phyloP scores from a whole-genome alignment of 306 rosid genomes.

The Casuarina cunninghamiana region DNA sequence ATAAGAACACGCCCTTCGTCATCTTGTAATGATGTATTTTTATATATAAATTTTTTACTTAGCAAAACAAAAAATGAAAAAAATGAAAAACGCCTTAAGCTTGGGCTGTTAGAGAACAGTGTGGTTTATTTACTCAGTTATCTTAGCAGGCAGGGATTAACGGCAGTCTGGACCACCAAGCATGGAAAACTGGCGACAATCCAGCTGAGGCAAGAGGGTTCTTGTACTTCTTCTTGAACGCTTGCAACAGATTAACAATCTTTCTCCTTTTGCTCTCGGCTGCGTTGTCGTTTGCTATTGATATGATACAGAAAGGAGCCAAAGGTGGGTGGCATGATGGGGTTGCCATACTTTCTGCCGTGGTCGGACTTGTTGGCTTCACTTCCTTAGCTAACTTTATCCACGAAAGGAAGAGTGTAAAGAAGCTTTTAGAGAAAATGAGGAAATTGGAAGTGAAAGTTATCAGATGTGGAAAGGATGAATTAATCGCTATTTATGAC shows the following conservation, averaged over 20 bases:
- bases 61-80: too few relatives aligned
- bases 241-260: conserved; percentile 35
- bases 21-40: too few relatives aligned
- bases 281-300: conserved; percentile 42
- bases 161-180: conserved; percentile 9
- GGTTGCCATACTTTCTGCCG: conserved; percentile 39
- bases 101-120: background rate
- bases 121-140: background rate
- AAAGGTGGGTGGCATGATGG: conserved; percentile 69
- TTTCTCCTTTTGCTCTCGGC: conserved; percentile 41
- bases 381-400: conserved; percentile 32
- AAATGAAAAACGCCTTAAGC: background rate
- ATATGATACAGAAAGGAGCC: conserved; percentile 44
- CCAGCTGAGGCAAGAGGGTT: conserved; percentile 26
- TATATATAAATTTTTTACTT: too few relatives aligned
- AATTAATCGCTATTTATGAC: conserved; percentile 4
- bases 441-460: conserved; percentile 28
- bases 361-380: conserved; percentile 35
- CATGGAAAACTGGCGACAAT: background rate
- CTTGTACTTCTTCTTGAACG: conserved; percentile 20
- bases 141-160: background rate
- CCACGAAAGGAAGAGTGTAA: conserved; percentile 30
- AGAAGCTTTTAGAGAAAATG: conserved; percentile 24
- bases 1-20: too few relatives aligned
- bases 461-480: conserved; percentile 11